Conservation (phyloP, 2,329 filamentous ascomycete genomes). For the Xylaria sp. region DNA sequence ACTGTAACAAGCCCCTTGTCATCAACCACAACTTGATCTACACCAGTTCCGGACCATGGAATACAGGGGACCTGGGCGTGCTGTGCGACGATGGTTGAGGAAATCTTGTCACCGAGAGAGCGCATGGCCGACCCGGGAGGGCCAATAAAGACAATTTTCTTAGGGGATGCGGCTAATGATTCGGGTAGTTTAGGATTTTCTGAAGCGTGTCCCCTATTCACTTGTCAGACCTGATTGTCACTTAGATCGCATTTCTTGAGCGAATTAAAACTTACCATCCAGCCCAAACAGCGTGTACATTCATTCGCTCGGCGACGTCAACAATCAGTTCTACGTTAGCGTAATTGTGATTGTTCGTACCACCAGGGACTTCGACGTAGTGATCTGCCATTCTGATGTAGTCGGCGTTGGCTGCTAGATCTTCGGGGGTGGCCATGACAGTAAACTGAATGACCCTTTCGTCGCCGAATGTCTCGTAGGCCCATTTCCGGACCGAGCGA, state of each 20-base stretch:
- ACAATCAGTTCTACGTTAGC: conserved; percentile 99
- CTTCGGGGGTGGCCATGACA: conserved; percentile 99
- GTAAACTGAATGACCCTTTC: conserved; percentile 99
- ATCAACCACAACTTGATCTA: conserved; percentile 83
- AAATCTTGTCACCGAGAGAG: conserved; percentile 99
- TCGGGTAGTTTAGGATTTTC: conserved; percentile 99
- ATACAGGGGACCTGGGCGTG: conserved; percentile 97
- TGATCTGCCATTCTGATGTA: conserved; percentile 99
- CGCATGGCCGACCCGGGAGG: conserved; percentile 98
- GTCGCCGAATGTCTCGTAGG: conserved; percentile 99
- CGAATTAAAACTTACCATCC: conserved; percentile 78
- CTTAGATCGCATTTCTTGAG: neutral
- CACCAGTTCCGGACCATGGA: conserved; percentile 98
- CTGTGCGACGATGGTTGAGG: conserved; percentile 98
- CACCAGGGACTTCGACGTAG: conserved; percentile 98
- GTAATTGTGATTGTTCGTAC: conserved; percentile 99
- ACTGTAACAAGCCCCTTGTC: conserved; percentile 91
- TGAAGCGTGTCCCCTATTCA: conserved; percentile 88
- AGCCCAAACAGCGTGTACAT: conserved; percentile 98
- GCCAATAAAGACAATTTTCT: conserved; percentile 99
- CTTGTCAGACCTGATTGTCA: conserved; percentile 28
- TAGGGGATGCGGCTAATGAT: conserved; percentile 92
- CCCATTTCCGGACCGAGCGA: conserved; percentile 99
- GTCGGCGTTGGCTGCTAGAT: conserved; percentile 96
- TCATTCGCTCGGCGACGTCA: conserved; percentile 97